A percentile compares a stretch with the other conserved stretches of the same genome.
phyloP scores from a whole-genome alignment of 2,329 filamentous ascomycete genomes.

The Ceratocystis smalleyi region DNA sequence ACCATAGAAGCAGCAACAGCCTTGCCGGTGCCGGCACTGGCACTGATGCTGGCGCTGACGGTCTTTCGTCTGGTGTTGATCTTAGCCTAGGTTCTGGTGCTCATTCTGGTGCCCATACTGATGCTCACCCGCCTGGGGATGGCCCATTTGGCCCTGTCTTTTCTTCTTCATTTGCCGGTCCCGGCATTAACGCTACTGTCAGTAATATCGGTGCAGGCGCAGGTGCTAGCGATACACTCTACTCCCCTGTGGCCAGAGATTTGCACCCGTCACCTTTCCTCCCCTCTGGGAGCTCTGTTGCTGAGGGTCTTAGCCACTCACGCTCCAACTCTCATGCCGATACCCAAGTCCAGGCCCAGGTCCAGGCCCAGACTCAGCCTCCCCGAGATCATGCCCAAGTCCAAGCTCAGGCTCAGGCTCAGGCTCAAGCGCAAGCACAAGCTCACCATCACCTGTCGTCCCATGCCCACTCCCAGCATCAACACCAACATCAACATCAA shows the following conservation, averaged over 20 bases:
- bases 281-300: not conserved
- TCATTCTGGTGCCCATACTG: constrained; percentile 3
- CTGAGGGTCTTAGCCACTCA: not conserved
- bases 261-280: constrained; percentile 4
- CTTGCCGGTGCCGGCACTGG: not conserved
- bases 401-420: not conserved
- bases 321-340: not conserved
- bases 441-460: constrained; percentile 21
- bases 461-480: constrained; percentile 25
- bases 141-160: not conserved
- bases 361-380: not conserved
- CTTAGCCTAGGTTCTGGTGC: not conserved
- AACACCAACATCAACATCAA: constrained; percentile 22
- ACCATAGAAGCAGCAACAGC: not conserved
- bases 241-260: constrained; percentile 8
- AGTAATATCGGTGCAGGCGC: not conserved
- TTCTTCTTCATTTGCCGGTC: not conserved
- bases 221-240: not conserved
- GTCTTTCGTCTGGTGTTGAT: not conserved
- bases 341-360: not conserved
- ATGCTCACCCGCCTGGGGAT: constrained; percentile 4
- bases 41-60: not conserved
- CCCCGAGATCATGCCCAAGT: not conserved
- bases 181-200: not conserved
- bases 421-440: not conserved